phyloP scores from a whole-genome alignment of 2,329 filamentous ascomycete species.

The Akanthomyces muscarius region DNA sequence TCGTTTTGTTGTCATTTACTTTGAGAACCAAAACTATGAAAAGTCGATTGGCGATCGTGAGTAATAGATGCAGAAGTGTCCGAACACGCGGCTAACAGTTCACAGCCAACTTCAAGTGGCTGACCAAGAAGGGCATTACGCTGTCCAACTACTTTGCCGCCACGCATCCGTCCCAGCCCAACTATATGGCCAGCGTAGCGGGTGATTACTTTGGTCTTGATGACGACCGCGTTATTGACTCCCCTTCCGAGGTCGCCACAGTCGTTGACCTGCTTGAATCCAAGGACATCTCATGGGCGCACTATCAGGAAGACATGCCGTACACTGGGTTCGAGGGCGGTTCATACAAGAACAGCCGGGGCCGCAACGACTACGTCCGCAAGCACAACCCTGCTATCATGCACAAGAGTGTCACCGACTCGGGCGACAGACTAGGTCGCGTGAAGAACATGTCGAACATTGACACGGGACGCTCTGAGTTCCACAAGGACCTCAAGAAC shows the following conservation, averaged over 20 bases:
- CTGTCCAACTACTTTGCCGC: slow-evolving; percentile 42
- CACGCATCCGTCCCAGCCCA: slow-evolving; percentile 66
- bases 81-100: neutral
- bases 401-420: slow-evolving; percentile 60
- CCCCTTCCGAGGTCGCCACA: slow-evolving; percentile 59
- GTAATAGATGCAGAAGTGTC: slow-evolving; percentile 23
- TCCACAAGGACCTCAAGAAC: slow-evolving; percentile 61
- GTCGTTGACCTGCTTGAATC: slow-evolving; percentile 64
- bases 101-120: slow-evolving; percentile 27
- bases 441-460: slow-evolving; percentile 64
- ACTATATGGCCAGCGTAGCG: slow-evolving; percentile 59
- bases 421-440: slow-evolving; percentile 55
- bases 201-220: slow-evolving; percentile 62
- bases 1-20: slow-evolving; percentile 69
- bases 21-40: slow-evolving; percentile 71
- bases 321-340: slow-evolving; percentile 67
- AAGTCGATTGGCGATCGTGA: slow-evolving; percentile 59
- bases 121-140: slow-evolving; percentile 29
- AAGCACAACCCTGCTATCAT: slow-evolving; percentile 71
- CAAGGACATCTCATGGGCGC: slow-evolving; percentile 61
- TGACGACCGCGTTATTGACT: slow-evolving; percentile 54
- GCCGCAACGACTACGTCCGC: slow-evolving; percentile 72
- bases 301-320: slow-evolving; percentile 76
- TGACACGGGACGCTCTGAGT: slow-evolving; percentile 45
- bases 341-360: slow-evolving; percentile 59